phyloP scores from a whole-genome alignment of 352 stramenopile species.

The Pythium phragmiticola region DNA sequence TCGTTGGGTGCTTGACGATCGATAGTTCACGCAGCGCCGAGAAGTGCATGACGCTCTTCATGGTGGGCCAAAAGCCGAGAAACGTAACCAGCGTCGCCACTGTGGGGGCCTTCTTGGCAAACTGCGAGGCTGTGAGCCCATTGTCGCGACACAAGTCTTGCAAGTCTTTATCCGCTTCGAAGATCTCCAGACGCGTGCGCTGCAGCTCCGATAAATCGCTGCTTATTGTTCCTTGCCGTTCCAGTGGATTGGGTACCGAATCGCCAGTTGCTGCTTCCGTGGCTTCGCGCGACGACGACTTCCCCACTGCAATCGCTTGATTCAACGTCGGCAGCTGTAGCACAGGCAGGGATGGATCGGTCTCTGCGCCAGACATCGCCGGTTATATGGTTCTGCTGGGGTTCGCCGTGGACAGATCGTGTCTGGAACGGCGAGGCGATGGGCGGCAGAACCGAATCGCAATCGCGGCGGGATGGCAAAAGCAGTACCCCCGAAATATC shows the following conservation, averaged over 20 bases:
- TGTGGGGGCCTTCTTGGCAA: conserved; percentile 38
- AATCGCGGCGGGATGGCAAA: background rate
- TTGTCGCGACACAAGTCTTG: conserved; percentile 70
- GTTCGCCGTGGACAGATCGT: background rate
- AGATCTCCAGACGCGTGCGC: conserved; percentile 37
- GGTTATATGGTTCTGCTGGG: background rate
- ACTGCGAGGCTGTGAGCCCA: conserved; percentile 52
- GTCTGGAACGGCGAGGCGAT: background rate
- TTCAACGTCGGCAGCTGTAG: background rate
- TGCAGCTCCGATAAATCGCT: conserved; percentile 29
- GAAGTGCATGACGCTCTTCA: conserved; percentile 71
- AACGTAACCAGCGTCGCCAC: conserved; percentile 69
- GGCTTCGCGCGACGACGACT: background rate
- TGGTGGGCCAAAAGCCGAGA: conserved; percentile 72
- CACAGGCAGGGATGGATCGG: background rate
- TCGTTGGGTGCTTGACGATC: conserved; percentile 74
- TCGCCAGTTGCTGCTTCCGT: background rate
- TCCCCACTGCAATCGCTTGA: background rate
- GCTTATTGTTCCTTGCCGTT: conserved; percentile 17
- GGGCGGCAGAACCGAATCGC: background rate
- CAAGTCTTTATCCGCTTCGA: conserved; percentile 46
- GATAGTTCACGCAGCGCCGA: conserved; percentile 57
- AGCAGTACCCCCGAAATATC: background rate
- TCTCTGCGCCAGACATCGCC: conserved; percentile 3
- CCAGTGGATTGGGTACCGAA: background rate